Conservation (phyloP, 179 eudicot species). For the Dionaea muscipula region DNA sequence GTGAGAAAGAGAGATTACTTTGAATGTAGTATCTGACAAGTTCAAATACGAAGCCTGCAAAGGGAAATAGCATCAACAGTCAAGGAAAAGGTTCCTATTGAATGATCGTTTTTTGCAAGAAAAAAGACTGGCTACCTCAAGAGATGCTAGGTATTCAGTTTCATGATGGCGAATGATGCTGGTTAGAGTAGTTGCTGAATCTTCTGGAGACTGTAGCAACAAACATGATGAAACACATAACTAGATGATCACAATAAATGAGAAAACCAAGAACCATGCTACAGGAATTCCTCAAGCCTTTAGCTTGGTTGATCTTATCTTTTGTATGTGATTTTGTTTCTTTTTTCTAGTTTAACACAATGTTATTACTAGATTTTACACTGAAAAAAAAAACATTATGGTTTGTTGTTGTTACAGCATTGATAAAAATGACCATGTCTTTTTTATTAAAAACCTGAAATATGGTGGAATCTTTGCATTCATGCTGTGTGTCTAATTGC, state of each 20-base stretch:
- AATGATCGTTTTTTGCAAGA: background rate
- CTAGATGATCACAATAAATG: background rate
- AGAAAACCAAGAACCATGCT: background rate
- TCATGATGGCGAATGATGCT: constrained; percentile 81
- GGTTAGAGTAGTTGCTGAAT: constrained; percentile 52
- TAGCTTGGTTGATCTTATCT: too few species aligned
- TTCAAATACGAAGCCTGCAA: constrained; percentile 71
- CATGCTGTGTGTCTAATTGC: constrained; percentile 86
- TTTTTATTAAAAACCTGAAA: constrained; percentile 94
- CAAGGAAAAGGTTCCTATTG: background rate
- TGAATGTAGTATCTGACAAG: constrained; percentile 88
- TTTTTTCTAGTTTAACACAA: too few species aligned
- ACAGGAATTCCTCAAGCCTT: too few species aligned
- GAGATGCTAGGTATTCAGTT: constrained; percentile 73
- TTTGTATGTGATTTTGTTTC: too few species aligned
- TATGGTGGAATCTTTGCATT: constrained; percentile 75
- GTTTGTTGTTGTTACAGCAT: too few species aligned
- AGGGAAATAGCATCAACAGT: constrained; percentile 3
- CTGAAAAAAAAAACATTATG: background rate
- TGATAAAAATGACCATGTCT: too few species aligned
- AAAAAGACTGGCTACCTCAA: constrained; percentile 52
- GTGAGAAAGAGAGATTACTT: constrained; percentile 37
- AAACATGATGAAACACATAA: background rate
- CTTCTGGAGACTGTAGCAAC: constrained; percentile 66
- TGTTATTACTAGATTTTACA: too few species aligned